Conservation (phyloP, 768 basidiomycete genomes). For the Tulasnella sp. region DNA sequence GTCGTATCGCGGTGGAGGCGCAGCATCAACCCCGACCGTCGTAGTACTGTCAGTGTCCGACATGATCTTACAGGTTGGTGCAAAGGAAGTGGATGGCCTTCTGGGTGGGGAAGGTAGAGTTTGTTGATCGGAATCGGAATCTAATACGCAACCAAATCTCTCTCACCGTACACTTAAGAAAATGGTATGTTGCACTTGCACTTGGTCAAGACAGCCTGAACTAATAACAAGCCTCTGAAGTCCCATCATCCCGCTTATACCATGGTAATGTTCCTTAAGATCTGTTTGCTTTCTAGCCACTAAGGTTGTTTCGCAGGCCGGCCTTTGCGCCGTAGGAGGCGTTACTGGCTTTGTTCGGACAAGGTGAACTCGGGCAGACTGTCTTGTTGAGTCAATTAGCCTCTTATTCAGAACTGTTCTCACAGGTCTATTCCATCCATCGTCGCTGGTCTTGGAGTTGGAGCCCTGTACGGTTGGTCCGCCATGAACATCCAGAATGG, state of each 20-base stretch:
- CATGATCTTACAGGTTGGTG: too few relatives aligned
- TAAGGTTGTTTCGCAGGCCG: conserved; percentile 19
- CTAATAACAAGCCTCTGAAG: neutral
- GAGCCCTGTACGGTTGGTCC: conserved; percentile 68
- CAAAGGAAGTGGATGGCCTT: too few relatives aligned
- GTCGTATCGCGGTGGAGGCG: too few relatives aligned
- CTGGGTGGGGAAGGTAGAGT: too few relatives aligned
- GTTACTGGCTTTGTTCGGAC: conserved; percentile 35
- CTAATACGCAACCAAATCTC: too few relatives aligned
- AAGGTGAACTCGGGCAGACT: neutral
- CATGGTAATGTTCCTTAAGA: conserved; percentile 9
- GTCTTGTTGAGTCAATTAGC: conserved; percentile 22
- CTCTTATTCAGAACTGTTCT: conserved; percentile 34
- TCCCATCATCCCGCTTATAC: conserved; percentile 19
- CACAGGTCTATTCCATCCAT: conserved; percentile 66
- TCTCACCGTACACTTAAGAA: neutral
- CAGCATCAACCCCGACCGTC: too few relatives aligned
- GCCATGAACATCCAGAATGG: conserved; percentile 67
- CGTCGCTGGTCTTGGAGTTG: conserved; percentile 66
- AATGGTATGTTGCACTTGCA: neutral
- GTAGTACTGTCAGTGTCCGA: too few relatives aligned
- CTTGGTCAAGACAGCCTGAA: neutral
- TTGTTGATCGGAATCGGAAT: too few relatives aligned
- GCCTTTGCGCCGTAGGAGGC: conserved; percentile 66
- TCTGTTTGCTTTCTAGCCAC: neutral